Percentiles rank a stretch among this genome's conserved stretches.
phyloP scores from a whole-genome alignment of 768 basidiomycete genomes.

The Xanthoconium stramineum region DNA sequence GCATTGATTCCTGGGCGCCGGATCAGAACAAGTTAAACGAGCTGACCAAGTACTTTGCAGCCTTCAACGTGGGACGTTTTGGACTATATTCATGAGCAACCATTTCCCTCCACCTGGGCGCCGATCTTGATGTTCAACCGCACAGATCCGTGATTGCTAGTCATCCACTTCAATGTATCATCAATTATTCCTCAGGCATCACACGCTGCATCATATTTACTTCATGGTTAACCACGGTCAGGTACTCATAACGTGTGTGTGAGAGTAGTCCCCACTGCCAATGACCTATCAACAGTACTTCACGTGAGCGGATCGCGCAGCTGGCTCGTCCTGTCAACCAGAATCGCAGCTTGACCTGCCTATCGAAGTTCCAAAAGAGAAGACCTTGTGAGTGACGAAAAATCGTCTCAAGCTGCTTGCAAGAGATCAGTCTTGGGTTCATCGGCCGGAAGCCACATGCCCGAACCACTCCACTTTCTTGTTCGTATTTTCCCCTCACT shows the following conservation, averaged over 20 bases:
- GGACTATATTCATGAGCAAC: too few relatives aligned
- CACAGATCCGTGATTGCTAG: slow-evolving; percentile 94
- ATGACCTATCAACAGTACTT: slow-evolving; percentile 69
- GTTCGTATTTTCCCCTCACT: too few relatives aligned
- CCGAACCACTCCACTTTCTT: too few relatives aligned
- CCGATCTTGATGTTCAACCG: background rate
- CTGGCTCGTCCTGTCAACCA: slow-evolving; percentile 88
- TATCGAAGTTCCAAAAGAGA: slow-evolving; percentile 48
- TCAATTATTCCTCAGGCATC: slow-evolving; percentile 99
- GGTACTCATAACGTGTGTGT: slow-evolving; percentile 42
- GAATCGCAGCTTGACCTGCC: slow-evolving; percentile 81
- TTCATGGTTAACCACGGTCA: slow-evolving; percentile 97
- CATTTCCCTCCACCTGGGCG: too few relatives aligned
- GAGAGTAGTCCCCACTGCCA: slow-evolving; percentile 1
- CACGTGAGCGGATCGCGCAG: slow-evolving; percentile 88
- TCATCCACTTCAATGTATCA: slow-evolving; percentile 78
- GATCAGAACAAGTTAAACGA: too few relatives aligned
- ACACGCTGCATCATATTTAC: slow-evolving; percentile 94
- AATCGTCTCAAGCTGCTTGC: too few relatives aligned
- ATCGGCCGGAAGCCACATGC: too few relatives aligned
- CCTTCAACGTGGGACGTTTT: too few relatives aligned
- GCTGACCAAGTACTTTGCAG: too few relatives aligned
- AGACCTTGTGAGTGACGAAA: slow-evolving; percentile 11
- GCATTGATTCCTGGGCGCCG: too few relatives aligned
- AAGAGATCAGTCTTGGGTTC: too few relatives aligned